These are phyloP conservation scores for Crocinoboletus sp. DNA, from an alignment of 1,284 basidiomycete species.

Conservation along the genomic window DNA sequence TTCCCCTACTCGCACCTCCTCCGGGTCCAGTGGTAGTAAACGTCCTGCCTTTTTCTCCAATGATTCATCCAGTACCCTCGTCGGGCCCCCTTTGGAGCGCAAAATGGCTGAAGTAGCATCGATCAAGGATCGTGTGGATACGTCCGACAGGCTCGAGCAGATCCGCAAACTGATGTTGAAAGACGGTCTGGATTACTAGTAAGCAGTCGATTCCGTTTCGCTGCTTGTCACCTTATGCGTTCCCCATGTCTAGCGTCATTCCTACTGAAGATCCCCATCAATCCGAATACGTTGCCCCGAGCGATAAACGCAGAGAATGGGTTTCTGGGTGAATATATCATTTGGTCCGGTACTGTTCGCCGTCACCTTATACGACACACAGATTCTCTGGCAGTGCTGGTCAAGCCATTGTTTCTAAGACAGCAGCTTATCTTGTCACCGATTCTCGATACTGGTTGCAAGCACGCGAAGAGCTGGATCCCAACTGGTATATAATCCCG, in stretches of 20 bases:
- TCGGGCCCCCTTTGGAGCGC: constrained; percentile 63
- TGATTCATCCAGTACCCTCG: constrained; percentile 65
- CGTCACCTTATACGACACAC: constrained; percentile 7
- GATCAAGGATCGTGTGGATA: constrained; percentile 51
- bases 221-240: constrained; percentile 7
- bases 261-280: constrained; percentile 87
- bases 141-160: constrained; percentile 57
- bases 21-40: constrained; percentile 36
- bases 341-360: not conserved
- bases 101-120: constrained; percentile 62
- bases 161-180: constrained; percentile 69
- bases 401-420: constrained; percentile 69
- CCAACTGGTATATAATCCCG: constrained; percentile 72
- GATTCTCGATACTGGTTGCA: constrained; percentile 92
- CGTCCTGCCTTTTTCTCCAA: constrained; percentile 48
- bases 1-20: constrained; percentile 37
- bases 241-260: constrained; percentile 46
- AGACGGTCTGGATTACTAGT: constrained; percentile 84
- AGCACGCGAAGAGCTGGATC: constrained; percentile 72
- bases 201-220: constrained; percentile 34
- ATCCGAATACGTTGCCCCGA: constrained; percentile 80
- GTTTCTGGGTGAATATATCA: constrained; percentile 66
- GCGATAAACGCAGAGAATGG: constrained; percentile 81
- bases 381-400: constrained; percentile 90
- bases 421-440: constrained; percentile 69